phyloP scores from a whole-genome alignment of 2,329 filamentous ascomycete genomes.

The Hymenoscyphus albidus region DNA sequence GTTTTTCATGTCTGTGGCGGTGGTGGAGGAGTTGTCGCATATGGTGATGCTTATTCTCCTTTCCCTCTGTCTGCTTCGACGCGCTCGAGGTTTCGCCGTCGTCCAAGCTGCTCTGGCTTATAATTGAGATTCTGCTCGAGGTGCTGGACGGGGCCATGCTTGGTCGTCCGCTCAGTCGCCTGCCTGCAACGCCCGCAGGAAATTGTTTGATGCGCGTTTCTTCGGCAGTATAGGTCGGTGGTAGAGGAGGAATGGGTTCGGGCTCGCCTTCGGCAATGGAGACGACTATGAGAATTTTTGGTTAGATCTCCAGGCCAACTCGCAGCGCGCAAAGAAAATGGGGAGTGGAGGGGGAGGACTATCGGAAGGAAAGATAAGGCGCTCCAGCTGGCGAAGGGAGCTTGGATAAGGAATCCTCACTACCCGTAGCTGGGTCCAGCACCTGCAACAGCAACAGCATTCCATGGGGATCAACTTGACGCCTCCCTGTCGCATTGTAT shows the following conservation, averaged over 20 bases:
- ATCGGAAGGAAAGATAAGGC: neutral
- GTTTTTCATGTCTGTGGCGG: slow-evolving; percentile 19
- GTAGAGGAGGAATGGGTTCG: slow-evolving; percentile 14
- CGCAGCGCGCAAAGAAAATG: neutral
- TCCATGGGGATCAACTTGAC: neutral
- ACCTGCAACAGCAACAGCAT: neutral
- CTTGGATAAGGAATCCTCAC: neutral
- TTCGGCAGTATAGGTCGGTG: slow-evolving; percentile 20
- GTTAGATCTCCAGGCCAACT: neutral
- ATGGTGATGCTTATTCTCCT: slow-evolving; percentile 15
- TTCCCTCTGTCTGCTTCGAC: neutral
- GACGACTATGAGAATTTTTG: slow-evolving; percentile 25
- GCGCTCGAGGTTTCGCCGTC: slow-evolving; percentile 12
- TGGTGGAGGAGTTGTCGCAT: slow-evolving; percentile 10
- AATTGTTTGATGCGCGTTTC: slow-evolving; percentile 28
- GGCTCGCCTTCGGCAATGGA: slow-evolving; percentile 33
- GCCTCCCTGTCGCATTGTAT: neutral
- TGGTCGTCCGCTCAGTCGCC: slow-evolving; percentile 29
- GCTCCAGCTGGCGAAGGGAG: neutral
- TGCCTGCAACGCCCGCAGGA: slow-evolving; percentile 22
- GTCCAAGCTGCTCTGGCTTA: slow-evolving; percentile 29
- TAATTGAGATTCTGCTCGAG: slow-evolving; percentile 26
- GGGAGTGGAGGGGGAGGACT: slow-evolving; percentile 6
- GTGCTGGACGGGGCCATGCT: slow-evolving; percentile 17
- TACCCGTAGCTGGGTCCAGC: too few relatives aligned